Percentiles rank a stretch among this genome's conserved stretches.
phyloP scores from a whole-genome alignment of 495 filamentous ascomycete genomes.

The Melanomma pulvis-pyrius region DNA sequence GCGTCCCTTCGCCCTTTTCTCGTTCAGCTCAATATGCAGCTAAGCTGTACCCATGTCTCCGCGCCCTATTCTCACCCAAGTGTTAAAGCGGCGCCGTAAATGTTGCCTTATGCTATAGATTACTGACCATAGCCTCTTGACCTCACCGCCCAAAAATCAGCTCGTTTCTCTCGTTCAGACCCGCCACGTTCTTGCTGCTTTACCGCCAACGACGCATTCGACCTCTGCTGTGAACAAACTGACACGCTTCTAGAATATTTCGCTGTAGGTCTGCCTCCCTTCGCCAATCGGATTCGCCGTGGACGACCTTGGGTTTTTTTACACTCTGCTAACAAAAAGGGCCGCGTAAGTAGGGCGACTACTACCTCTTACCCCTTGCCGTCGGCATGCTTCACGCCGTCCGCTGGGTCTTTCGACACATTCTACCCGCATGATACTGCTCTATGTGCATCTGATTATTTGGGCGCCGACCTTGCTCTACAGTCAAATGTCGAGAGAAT shows the following conservation, averaged over 20 bases:
- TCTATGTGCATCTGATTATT: too few relatives aligned
- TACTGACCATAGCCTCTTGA: neutral
- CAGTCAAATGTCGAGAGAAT: too few relatives aligned
- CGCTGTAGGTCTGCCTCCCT: constrained; percentile 4
- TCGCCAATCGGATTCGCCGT: constrained; percentile 15
- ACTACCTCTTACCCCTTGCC: too few relatives aligned
- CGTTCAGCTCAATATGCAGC: neutral
- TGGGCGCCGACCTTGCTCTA: too few relatives aligned
- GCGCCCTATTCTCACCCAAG: neutral
- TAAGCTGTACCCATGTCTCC: neutral
- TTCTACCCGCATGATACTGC: too few relatives aligned
- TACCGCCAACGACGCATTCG: neutral
- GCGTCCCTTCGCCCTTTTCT: neutral
- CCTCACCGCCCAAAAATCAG: neutral
- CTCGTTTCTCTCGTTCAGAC: neutral
- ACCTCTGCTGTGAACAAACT: neutral
- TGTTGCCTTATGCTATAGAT: neutral
- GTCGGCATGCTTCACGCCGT: too few relatives aligned
- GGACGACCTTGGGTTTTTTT: constrained; percentile 28
- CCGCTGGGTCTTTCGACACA: too few relatives aligned
- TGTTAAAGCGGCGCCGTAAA: neutral
- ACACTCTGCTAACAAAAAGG: constrained; percentile 35
- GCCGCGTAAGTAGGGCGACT: neutral
- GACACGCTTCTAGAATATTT: neutral
- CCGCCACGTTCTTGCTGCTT: neutral